Conservation (phyloP, 2,329 filamentous ascomycete species). For the Sarocladiaceae sp. region DNA sequence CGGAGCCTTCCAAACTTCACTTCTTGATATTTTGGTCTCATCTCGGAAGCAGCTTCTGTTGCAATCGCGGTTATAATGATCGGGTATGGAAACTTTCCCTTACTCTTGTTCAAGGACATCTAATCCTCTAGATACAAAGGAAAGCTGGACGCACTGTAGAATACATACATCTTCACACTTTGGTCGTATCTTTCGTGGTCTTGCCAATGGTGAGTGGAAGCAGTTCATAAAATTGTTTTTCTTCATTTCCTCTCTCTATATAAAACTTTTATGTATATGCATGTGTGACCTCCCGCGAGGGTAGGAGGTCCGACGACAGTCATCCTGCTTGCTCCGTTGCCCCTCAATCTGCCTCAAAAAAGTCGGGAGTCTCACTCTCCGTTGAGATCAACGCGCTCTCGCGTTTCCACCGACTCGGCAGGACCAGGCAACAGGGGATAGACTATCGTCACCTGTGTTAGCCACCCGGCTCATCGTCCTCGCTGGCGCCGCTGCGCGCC, state of each 20-base stretch:
- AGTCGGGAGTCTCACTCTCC: neutral
- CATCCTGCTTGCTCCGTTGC: conserved; percentile 60
- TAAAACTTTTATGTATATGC: conserved; percentile 7
- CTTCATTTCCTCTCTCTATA: neutral
- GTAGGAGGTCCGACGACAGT: conserved; percentile 46
- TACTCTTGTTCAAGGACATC: neutral
- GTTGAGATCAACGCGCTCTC: too few species aligned
- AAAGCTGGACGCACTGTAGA: neutral
- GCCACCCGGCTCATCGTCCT: conserved; percentile 65
- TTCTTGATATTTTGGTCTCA: neutral
- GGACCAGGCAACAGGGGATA: conserved; percentile 65
- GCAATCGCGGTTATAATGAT: neutral
- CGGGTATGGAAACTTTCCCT: neutral
- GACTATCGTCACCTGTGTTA: conserved; percentile 55
- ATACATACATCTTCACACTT: neutral
- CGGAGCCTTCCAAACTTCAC: neutral
- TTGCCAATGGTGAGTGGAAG: neutral
- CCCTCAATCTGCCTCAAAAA: conserved; percentile 47
- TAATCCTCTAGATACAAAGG: neutral
- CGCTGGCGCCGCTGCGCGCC: conserved; percentile 42
- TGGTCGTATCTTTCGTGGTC: too few species aligned
- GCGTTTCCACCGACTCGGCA: conserved; percentile 30
- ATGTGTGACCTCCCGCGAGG: conserved; percentile 28
- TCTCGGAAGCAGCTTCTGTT: neutral
- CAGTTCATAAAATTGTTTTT: neutral